A percentile compares a stretch with the other conserved stretches of the same genome.
These are phyloP conservation scores for Diplodia scrobiculata DNA, from an alignment of 2,329 filamentous ascomycete genomes.

Conservation along the genomic window DNA sequence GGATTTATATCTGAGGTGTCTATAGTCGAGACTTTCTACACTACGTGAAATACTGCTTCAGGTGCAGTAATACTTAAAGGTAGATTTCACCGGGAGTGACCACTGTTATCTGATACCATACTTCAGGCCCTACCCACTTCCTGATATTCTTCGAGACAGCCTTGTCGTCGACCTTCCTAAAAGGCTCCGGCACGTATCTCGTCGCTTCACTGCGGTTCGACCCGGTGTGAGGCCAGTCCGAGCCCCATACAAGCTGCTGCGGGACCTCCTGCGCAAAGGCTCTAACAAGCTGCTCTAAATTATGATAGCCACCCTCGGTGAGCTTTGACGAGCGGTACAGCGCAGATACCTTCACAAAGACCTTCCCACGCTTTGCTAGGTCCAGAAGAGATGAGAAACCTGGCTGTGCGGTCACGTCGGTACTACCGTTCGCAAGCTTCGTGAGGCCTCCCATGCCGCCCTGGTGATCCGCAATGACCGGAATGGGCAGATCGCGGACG, in stretches of 20 bases:
- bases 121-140: background rate
- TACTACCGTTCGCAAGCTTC: background rate
- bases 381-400: background rate
- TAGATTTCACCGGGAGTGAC: background rate
- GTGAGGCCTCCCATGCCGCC: background rate
- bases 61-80: background rate
- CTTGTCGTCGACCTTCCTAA: background rate
- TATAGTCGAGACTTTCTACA: too few species aligned
- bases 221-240: slow-evolving; percentile 7
- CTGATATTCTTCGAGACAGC: slow-evolving; percentile 2
- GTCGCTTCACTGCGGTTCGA: background rate
- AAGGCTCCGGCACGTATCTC: background rate
- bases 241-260: slow-evolving; percentile 7
- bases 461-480: slow-evolving; percentile 14
- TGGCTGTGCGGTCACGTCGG: background rate
- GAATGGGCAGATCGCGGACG: background rate
- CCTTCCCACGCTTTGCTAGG: background rate
- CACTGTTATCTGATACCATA: background rate
- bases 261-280: background rate
- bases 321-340: slow-evolving; percentile 1
- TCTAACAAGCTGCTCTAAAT: background rate
- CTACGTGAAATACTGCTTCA: too few species aligned
- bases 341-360: slow-evolving; percentile 5
- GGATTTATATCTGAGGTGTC: too few species aligned
- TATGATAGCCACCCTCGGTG: background rate